Base-by-base conservation (phyloP, 805 yeast genomes). In the Teunomyces barrocoloradensis region DNA sequence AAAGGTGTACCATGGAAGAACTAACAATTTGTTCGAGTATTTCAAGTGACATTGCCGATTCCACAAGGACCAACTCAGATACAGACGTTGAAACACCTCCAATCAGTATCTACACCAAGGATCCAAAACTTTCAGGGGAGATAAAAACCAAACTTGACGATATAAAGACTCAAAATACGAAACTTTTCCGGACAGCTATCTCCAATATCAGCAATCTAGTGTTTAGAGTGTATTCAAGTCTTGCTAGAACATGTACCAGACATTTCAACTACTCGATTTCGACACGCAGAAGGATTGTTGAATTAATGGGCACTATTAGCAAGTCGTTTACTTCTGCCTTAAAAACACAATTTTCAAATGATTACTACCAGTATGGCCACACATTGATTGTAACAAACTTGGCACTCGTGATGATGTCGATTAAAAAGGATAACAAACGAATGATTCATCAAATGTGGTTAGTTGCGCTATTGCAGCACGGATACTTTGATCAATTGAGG, bases 1-100 rank as follows among this genome's bases (percentile, higher is more conserved):
- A 77, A 47, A 71, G 85, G 48, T 64, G 78, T 15, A 68, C 80
- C 0, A 51, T 77, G 7, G 94, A 86, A 61, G 91, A 85, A 52
- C 75, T 76, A 46, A 56, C 69, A 4, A 55, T 85, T 6, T 75
- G 84, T 32, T 55, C 75, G 0, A 51, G 60, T 1, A 68, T 81
- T 46, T 87, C 89, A 0, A 61, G 61, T 1, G 64, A 61, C 3
- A 77, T 76, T 10, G 73, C 76, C 4, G 71, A 68, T 32, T 74
- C 74, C 25, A 77, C 85, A 0, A 48, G 51, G 9, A 75, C 71
- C 18, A 54, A 54, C 45, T 66, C 57, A 1, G 64, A 59, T 3
- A 42, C 39, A 7, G 59, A 59, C 12, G 61, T 53, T 13, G 71
- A 69, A 9, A 56, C 63, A 13, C 70, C 77, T 2, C 74, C 75